Base-by-base conservation (phyloP, 306 rosid genomes). In the Potentilla sterilis region DNA sequence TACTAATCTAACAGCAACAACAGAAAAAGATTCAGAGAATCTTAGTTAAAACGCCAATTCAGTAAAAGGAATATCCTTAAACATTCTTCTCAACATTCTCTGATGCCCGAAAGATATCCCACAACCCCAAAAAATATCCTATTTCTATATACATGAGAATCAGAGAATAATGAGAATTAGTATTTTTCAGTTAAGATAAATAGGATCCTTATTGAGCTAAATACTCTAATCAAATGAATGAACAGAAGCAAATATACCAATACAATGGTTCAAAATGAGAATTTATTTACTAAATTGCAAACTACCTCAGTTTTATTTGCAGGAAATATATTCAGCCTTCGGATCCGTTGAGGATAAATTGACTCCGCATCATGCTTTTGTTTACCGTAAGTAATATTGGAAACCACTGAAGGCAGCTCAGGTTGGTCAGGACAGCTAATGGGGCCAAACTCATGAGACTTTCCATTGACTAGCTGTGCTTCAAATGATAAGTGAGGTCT, bases 401-500 rank as follows among this genome's bases (percentile, higher is more conserved):
- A 89, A 75, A 81, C 77, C 38, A 82, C 74, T 79, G 85, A 76
- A 68, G 99, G 92, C 7, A 74, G 83, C 69, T 32, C 80, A 14
- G 96, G 93, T 79, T 89, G 84, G 82, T 77, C 86, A 52, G 97
- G 93, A 80, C 97, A 95, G 84, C 83, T 88, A 75, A 95, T 81
- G 72, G 91, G 79, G 68, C 88, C 93, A 73, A 95, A 89, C 66
- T 90, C 93, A 64, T 92, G 96, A 73, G 93, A 90, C 86, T 85
- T 95, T 75, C 99, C 99, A 69, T 88, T 87, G 78, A 95, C 97
- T 63, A 95, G 85, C 82, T 95, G 97, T 72, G 97, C 97, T 90
- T 95, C 99, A 86, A 95, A 95, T 73, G 93, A 89, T 79, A 95
- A 93, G 86, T 95, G 99, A 76, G 97, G 93, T 79, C 97, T 90